Evolutionary conservation across 164 flowering plant species (phyloP).

Genomic region (Piper betle): DNA sequence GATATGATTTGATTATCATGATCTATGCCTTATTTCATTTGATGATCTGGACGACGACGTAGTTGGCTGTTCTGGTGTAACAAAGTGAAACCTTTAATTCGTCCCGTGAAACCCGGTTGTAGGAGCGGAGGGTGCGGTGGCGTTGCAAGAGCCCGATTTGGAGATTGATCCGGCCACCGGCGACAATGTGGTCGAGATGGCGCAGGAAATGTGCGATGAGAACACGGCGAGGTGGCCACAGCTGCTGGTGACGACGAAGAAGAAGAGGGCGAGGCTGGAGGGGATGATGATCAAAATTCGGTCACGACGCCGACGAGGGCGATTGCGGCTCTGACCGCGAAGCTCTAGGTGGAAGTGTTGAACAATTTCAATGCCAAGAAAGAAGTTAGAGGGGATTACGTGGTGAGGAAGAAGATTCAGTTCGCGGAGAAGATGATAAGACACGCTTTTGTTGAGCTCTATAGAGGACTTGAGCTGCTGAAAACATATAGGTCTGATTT

Average conservation of each 20-base stretch:
- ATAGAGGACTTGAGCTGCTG: constrained; percentile 67
- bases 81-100: too few relatives aligned
- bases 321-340: constrained; percentile 46
- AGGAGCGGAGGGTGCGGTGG: constrained; percentile 25
- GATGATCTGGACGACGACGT: too few relatives aligned
- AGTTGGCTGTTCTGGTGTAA: too few relatives aligned
- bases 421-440: constrained; percentile 90
- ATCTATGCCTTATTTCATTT: too few relatives aligned
- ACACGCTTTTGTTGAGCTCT: constrained; percentile 88
- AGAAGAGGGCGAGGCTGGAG: constrained; percentile 36
- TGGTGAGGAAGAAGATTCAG: constrained; percentile 63
- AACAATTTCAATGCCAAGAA: constrained; percentile 63
- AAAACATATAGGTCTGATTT: constrained; percentile 66
- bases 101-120: too few relatives aligned
- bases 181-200: constrained; percentile 16
- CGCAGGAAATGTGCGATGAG: constrained; percentile 43
- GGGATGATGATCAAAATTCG: constrained; percentile 60
- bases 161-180: constrained; percentile 28
- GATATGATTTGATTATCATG: too few relatives aligned
- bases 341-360: constrained; percentile 78
- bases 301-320: constrained; percentile 49
- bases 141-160: constrained; percentile 14
- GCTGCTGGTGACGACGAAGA: constrained; percentile 36
- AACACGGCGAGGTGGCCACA: constrained; percentile 28
- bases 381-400: constrained; percentile 35